Evolutionary conservation across 495 filamentous ascomycete genomes (phyloP).

Genomic region (Aspergillus leporis): DNA sequence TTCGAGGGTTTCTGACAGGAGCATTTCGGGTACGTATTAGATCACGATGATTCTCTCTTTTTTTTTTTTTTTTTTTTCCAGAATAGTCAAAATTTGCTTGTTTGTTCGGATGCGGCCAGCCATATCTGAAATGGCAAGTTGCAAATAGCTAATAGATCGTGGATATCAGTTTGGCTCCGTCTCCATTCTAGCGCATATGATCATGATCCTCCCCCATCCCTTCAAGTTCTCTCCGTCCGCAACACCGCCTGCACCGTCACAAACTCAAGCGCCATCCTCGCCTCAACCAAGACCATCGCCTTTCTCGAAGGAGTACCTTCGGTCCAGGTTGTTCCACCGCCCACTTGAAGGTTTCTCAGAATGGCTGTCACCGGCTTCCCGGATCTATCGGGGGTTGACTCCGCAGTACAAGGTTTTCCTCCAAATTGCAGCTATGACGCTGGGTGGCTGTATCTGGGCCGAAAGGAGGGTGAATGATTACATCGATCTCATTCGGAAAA

Average conservation of each 20-base stretch:
- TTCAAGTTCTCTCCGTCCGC: constrained; percentile 42
- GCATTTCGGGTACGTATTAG: constrained; percentile 42
- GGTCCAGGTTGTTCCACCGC: constrained; percentile 43
- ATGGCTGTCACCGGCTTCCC: constrained; percentile 53
- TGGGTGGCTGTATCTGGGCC: constrained; percentile 82
- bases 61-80: neutral
- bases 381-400: constrained; percentile 79
- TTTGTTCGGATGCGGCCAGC: neutral
- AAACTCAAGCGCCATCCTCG: constrained; percentile 21
- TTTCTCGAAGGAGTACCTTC: constrained; percentile 39
- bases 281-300: constrained; percentile 28
- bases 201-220: constrained; percentile 46
- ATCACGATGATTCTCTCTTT: neutral
- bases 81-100: too few species aligned
- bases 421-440: constrained; percentile 84
- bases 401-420: constrained; percentile 91
- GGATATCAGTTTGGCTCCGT: constrained; percentile 45
- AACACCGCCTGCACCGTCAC: constrained; percentile 28
- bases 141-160: neutral
- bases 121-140: neutral
- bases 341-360: constrained; percentile 47
- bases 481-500: constrained; percentile 49
- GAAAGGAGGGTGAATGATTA: constrained; percentile 74
- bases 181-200: constrained; percentile 51
- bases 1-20: constrained; percentile 46